These are phyloP conservation scores for Telfairia occidentalis DNA, from an alignment of 331 rosid genomes.

Conservation along the genomic window DNA sequence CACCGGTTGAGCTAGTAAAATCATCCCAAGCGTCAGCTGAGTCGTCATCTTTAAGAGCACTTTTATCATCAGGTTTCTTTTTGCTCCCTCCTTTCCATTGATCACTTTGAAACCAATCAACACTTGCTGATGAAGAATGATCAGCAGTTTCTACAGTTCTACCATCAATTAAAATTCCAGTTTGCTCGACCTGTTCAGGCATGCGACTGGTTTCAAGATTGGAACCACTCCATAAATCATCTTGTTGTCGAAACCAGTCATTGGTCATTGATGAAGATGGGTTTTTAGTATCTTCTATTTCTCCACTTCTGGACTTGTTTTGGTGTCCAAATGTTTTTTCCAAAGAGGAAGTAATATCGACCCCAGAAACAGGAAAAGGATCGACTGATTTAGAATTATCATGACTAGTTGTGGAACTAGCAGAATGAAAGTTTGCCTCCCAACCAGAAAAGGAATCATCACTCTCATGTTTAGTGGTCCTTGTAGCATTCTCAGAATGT, in stretches of 20 bases:
- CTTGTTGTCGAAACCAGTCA: conserved; percentile 45
- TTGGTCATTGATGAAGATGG: conserved; percentile 28
- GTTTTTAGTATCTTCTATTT: conserved; percentile 20
- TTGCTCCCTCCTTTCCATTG: conserved; percentile 29
- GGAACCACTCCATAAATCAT: conserved; percentile 39
- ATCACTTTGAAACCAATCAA: conserved; percentile 45
- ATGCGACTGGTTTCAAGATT: conserved; percentile 22
- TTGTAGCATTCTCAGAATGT: conserved; percentile 19
- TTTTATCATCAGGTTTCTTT: conserved; percentile 22
- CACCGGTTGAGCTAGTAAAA: conserved; percentile 39
- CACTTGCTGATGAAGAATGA: conserved; percentile 22
- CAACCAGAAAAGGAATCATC: conserved; percentile 54
- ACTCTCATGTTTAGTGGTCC: conserved; percentile 28
- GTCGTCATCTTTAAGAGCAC: conserved; percentile 23
- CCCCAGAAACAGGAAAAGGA: conserved; percentile 30
- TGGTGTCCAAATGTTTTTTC: conserved; percentile 32
- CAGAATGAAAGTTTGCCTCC: conserved; percentile 55
- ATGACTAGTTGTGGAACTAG: conserved; percentile 28
- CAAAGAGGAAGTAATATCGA: conserved; percentile 24
- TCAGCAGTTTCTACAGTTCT: conserved; percentile 25
- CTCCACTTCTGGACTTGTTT: conserved; percentile 26
- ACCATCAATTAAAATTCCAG: conserved; percentile 21
- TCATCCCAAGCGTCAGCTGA: conserved; percentile 60
- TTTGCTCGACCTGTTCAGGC: conserved; percentile 25
- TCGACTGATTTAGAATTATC: conserved; percentile 31